These are phyloP conservation scores for Macrotyloma uniflorum DNA, from an alignment of 306 rosid genomes.

Conservation along the genomic window DNA sequence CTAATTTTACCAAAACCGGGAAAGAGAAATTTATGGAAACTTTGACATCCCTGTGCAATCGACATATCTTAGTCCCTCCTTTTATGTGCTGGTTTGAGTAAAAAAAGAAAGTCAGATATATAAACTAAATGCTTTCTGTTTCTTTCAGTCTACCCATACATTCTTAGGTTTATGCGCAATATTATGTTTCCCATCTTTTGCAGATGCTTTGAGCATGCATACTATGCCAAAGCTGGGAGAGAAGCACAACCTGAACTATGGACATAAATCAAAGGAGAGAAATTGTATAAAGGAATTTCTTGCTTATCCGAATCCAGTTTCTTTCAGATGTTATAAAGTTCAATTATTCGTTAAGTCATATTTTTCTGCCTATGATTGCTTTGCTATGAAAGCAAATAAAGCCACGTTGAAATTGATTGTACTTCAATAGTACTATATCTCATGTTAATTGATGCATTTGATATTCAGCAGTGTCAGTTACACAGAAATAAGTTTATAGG, in stretches of 20 bases:
- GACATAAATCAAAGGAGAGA: neutral
- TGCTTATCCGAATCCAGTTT: neutral
- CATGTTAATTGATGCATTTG: neutral
- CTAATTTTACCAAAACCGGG: neutral
- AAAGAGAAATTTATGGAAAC: neutral
- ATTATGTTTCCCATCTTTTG: neutral
- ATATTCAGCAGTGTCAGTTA: neutral
- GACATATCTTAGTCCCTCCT: constrained; percentile 6
- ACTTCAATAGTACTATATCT: neutral
- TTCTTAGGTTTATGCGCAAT: neutral
- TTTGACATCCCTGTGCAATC: neutral
- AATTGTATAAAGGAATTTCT: neutral
- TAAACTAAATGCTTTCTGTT: constrained; percentile 51
- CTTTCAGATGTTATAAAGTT: neutral
- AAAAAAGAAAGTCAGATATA: neutral
- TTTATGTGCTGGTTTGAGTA: neutral
- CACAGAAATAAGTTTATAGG: no score
- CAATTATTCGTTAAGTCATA: neutral
- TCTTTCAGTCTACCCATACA: neutral
- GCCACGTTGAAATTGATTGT: neutral
- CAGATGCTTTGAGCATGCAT: neutral
- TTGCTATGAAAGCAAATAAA: neutral
- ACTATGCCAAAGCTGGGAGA: neutral
- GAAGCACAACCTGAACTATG: neutral
- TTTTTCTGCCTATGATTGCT: neutral